Evolutionary conservation across 1,284 basidiomycete species (phyloP).

Genomic region (Pholiota adiposa): DNA sequence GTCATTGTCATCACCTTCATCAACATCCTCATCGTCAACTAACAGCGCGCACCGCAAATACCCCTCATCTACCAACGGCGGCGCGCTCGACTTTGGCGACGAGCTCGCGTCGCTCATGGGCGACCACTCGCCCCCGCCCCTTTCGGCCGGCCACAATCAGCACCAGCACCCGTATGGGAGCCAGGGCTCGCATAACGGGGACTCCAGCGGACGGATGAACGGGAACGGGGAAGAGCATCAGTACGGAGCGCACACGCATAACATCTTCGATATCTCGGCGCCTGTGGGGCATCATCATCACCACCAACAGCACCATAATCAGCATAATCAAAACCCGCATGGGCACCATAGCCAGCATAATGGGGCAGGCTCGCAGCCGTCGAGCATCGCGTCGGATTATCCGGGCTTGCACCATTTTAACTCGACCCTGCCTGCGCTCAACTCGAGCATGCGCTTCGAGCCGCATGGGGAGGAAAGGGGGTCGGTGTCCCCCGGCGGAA

Average conservation of each 20-base stretch:
- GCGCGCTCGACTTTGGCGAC: slow-evolving; percentile 60
- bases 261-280: slow-evolving; percentile 72
- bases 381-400: slow-evolving; percentile 5
- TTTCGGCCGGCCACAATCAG: slow-evolving; percentile 16
- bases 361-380: not conserved
- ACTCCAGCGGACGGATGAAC: not conserved
- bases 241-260: slow-evolving; percentile 47
- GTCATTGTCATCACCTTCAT: not conserved
- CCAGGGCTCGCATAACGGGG: slow-evolving; percentile 6
- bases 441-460: slow-evolving; percentile 63
- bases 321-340: not conserved
- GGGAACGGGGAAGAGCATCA: slow-evolving; percentile 33
- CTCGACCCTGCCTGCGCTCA: slow-evolving; percentile 61
- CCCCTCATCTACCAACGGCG: slow-evolving; percentile 22
- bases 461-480: slow-evolving; percentile 35
- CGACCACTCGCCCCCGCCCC: slow-evolving; percentile 14
- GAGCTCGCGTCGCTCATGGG: slow-evolving; percentile 66
- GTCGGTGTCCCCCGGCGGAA: slow-evolving; percentile 7
- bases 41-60: slow-evolving; percentile 42
- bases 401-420: slow-evolving; percentile 45
- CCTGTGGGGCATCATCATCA: slow-evolving; percentile 14
- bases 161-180: slow-evolving; percentile 13
- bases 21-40: not conserved
- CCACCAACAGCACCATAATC: not conserved
- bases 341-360: not conserved